A percentile compares a stretch with the other conserved stretches of the same genome.
These are phyloP conservation scores for Plasmodium chabaudi DNA, from an alignment of 169 alveolate genomes.

Conservation along the genomic window DNA sequence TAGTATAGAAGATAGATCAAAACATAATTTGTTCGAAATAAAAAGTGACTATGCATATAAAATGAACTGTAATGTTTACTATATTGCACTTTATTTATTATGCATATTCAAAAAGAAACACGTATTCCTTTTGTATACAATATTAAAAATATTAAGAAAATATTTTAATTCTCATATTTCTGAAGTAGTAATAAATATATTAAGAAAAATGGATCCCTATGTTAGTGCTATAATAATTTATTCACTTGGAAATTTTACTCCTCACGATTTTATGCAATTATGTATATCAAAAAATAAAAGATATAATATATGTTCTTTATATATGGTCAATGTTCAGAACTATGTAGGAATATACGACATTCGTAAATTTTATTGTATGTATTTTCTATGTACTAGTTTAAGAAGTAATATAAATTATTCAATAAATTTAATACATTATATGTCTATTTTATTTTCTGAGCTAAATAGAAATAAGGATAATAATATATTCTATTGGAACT, in stretches of 20 bases:
- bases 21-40: slow-evolving; percentile 17
- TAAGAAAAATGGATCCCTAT: slow-evolving; percentile 77
- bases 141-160: slow-evolving; percentile 48
- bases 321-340: slow-evolving; percentile 71
- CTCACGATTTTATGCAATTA: slow-evolving; percentile 63
- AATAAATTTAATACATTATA: slow-evolving; percentile 21
- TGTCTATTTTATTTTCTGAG: slow-evolving; percentile 46
- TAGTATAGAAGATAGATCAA: not conserved
- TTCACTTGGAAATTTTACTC: slow-evolving; percentile 53
- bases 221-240: slow-evolving; percentile 71
- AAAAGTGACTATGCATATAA: slow-evolving; percentile 65
- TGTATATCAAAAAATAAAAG: slow-evolving; percentile 25
- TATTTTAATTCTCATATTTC: slow-evolving; percentile 45
- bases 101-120: slow-evolving; percentile 53
- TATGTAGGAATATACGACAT: slow-evolving; percentile 73
- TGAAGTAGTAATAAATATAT: slow-evolving; percentile 49
- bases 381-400: slow-evolving; percentile 56
- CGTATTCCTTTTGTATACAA: slow-evolving; percentile 48
- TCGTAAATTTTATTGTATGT: slow-evolving; percentile 75
- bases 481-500: slow-evolving; percentile 46
- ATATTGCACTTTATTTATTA: slow-evolving; percentile 43
- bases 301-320: slow-evolving; percentile 53
- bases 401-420: slow-evolving; percentile 59
- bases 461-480: slow-evolving; percentile 18
- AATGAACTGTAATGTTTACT: slow-evolving; percentile 67